Evolutionary conservation across 2,329 filamentous ascomycete genomes (phyloP).

Genomic region (Aspergillus carbonarius): DNA sequence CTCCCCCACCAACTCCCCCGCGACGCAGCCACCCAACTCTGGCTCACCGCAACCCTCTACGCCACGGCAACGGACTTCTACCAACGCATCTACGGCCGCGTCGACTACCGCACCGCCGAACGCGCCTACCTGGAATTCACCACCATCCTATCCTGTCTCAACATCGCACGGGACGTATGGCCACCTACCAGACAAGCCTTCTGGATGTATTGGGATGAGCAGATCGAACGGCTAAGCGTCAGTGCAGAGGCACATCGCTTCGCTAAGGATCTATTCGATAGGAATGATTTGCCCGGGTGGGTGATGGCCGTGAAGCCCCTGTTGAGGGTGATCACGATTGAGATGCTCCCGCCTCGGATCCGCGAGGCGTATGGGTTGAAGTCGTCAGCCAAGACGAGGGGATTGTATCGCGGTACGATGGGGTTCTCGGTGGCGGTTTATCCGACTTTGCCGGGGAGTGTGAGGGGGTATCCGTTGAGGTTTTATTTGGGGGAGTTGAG

Average conservation of each 20-base stretch:
- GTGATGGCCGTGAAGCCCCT: conserved; percentile 32
- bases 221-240: conserved; percentile 29
- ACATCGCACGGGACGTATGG: conserved; percentile 30
- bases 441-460: conserved; percentile 31
- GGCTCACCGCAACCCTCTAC: conserved; percentile 38
- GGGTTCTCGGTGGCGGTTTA: conserved; percentile 34
- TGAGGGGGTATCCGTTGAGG: conserved; percentile 31
- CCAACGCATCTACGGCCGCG: conserved; percentile 36
- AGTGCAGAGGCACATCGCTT: conserved; percentile 31
- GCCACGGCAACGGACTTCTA: conserved; percentile 39
- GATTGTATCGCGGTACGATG: conserved; percentile 33
- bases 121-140: conserved; percentile 33
- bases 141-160: conserved; percentile 28
- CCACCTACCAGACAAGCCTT: conserved; percentile 32
- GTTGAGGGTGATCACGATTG: conserved; percentile 31
- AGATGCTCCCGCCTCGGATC: conserved; percentile 35
- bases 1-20: conserved; percentile 22
- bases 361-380: conserved; percentile 36
- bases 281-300: conserved; percentile 30
- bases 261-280: conserved; percentile 28
- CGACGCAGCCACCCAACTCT: conserved; percentile 28
- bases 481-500: conserved; percentile 33
- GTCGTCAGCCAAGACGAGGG: conserved; percentile 26
- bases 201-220: conserved; percentile 39
- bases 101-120: conserved; percentile 33